phyloP scores from a whole-genome alignment of 2,329 filamentous ascomycete genomes.

The Calonectria leucothoes region DNA sequence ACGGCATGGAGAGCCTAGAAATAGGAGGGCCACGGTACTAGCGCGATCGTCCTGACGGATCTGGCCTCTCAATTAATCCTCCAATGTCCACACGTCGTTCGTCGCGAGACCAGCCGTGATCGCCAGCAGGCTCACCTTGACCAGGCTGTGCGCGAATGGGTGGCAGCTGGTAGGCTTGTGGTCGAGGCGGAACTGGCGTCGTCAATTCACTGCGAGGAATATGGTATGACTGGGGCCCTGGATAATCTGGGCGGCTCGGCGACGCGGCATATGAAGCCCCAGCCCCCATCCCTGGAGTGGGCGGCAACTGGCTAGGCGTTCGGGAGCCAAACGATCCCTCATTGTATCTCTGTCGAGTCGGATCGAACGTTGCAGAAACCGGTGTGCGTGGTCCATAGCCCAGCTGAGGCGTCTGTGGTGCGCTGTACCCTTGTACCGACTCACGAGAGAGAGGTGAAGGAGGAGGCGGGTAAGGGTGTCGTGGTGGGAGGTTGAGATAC shows the following conservation, averaged over 20 bases:
- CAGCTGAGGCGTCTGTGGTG: conserved; percentile 44
- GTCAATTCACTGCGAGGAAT: conserved; percentile 64
- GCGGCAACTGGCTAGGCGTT: conserved; percentile 45
- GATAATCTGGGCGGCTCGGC: conserved; percentile 57
- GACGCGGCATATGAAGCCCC: conserved; percentile 56
- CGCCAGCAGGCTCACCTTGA: conserved; percentile 28
- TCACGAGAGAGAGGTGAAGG: conserved; percentile 59
- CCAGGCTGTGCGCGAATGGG: conserved; percentile 58
- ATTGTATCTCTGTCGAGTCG: conserved; percentile 54
- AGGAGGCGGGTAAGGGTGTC: conserved; percentile 54
- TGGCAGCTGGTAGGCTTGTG: conserved; percentile 57
- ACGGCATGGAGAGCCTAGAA: conserved; percentile 20
- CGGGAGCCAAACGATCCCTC: conserved; percentile 44
- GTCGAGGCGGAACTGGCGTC: conserved; percentile 46
- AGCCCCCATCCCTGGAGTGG: conserved; percentile 32
- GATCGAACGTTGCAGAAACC: conserved; percentile 60
- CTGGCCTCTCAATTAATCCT: conserved; percentile 70
- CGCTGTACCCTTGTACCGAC: conserved; percentile 55
- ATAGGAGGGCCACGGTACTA: conserved; percentile 30
- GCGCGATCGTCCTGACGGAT: conserved; percentile 47
- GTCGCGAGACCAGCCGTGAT: conserved; percentile 55
- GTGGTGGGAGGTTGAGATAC: conserved; percentile 52
- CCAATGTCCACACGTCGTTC: conserved; percentile 71
- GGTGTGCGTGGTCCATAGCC: conserved; percentile 58
- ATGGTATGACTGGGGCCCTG: conserved; percentile 61